phyloP scores from a whole-genome alignment of 2,329 filamentous ascomycete species.

The Diaporthe vexans region DNA sequence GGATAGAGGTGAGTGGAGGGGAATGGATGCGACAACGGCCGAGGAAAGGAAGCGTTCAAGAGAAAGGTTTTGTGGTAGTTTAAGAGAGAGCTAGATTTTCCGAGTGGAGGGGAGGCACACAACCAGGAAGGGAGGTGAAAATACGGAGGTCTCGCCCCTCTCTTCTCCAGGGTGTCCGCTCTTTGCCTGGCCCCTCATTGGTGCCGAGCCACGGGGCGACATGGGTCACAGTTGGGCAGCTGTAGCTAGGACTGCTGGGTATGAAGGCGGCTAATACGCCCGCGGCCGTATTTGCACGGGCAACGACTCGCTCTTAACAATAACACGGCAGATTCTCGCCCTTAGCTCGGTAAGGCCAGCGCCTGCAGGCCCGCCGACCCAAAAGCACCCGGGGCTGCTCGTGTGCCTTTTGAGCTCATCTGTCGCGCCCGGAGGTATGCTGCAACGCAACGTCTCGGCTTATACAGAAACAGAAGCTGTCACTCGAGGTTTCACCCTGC shows the following conservation, averaged over 20 bases:
- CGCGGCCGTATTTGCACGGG: background rate
- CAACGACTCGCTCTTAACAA: background rate
- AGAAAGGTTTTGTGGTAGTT: constrained; percentile 23
- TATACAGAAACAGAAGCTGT: constrained; percentile 1
- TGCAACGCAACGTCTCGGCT: constrained; percentile 7
- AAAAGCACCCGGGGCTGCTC: background rate
- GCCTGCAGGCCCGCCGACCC: background rate
- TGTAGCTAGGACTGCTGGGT: constrained; percentile 1
- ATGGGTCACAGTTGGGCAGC: constrained; percentile 19
- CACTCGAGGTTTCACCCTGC: background rate
- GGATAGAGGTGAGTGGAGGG: constrained; percentile 34
- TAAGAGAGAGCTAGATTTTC: constrained; percentile 3
- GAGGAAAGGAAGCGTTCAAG: constrained; percentile 37
- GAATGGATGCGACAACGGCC: constrained; percentile 37
- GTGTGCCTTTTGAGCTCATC: constrained; percentile 5
- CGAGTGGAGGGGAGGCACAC: constrained; percentile 10
- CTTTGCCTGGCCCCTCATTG: constrained; percentile 22
- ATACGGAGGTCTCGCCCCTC: constrained; percentile 17
- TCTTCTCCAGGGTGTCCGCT: constrained; percentile 11
- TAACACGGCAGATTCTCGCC: background rate
- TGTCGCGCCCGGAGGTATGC: background rate
- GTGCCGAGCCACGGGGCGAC: constrained; percentile 1
- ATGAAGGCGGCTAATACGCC: background rate
- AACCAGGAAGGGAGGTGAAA: constrained; percentile 12
- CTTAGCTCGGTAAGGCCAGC: background rate